Evolutionary conservation across 352 stramenopile species (phyloP).

Genomic region (Pythium guiyangense): DNA sequence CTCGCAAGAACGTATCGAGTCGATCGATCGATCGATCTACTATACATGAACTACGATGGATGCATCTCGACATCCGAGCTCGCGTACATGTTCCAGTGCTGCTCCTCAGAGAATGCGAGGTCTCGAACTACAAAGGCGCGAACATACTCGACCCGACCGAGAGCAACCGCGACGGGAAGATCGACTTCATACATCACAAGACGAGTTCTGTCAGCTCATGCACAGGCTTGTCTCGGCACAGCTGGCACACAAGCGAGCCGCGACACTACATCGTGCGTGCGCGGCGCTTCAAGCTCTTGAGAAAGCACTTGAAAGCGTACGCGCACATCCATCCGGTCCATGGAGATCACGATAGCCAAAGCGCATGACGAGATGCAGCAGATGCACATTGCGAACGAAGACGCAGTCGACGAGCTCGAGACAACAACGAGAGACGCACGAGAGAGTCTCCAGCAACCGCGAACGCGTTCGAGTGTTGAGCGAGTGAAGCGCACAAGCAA

Average conservation of each 20-base stretch:
- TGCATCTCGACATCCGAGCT: conserved; percentile 70
- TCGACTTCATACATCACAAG: no score
- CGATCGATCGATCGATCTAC: conserved; percentile 48
- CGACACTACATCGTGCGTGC: no score
- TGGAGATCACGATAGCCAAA: conserved; percentile 31
- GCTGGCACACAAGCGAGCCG: no score
- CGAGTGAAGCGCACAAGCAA: conserved; percentile 12
- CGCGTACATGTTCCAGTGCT: conserved; percentile 57
- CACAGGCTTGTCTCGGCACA: no score
- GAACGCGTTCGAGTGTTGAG: conserved; percentile 14
- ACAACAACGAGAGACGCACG: conserved; percentile 2
- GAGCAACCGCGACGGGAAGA: conserved; percentile 77
- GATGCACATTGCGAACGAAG: conserved; percentile 8
- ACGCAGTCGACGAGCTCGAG: conserved; percentile 25
- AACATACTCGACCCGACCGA: conserved; percentile 75
- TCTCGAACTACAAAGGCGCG: conserved; percentile 35
- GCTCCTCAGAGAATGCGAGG: conserved; percentile 48
- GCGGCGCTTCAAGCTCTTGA: no score
- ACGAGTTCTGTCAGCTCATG: no score
- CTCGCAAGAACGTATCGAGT: no score
- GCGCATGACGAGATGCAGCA: conserved; percentile 18
- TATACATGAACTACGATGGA: conserved; percentile 65
- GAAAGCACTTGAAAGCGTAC: conserved; percentile 26
- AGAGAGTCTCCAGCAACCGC: conserved; percentile 5
- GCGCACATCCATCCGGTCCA: conserved; percentile 30